A percentile compares a stretch with the other conserved stretches of the same genome.
Conservation (phyloP, 306 rosid species). For the Ziziphus jujuba region DNA sequence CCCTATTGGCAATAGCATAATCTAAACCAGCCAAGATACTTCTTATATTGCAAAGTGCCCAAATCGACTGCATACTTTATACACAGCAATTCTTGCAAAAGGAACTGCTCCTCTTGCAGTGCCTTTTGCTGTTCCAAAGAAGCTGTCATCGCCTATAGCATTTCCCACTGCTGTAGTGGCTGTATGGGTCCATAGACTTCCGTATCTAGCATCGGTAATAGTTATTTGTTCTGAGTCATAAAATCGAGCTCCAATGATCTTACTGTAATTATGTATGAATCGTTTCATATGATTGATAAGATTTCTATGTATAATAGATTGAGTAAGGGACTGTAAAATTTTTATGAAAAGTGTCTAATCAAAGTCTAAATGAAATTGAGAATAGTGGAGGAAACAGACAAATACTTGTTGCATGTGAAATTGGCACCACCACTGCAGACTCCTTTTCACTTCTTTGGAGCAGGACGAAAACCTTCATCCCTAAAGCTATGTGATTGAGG, state of each 20-base stretch:
- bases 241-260: conserved; percentile 10
- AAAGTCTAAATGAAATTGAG: no score
- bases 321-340: background rate
- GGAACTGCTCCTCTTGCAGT: conserved; percentile 37
- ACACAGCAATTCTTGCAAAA: conserved; percentile 20
- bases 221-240: background rate
- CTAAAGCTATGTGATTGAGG: conserved; percentile 24
- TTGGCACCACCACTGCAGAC: conserved; percentile 2
- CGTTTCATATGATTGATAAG: background rate
- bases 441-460: conserved; percentile 24
- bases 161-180: conserved; percentile 30
- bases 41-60: background rate
- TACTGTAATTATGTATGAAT: background rate
- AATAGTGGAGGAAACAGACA: background rate
- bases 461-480: conserved; percentile 16
- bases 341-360: background rate
- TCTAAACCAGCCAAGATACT: conserved; percentile 36
- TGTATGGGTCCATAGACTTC: conserved; percentile 34
- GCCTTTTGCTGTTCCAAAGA: conserved; percentile 22
- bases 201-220: conserved; percentile 4
- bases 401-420: conserved; percentile 27
- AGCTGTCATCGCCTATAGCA: conserved; percentile 11
- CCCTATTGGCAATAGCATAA: conserved; percentile 52
- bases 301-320: background rate
- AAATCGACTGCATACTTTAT: background rate